Conservation (phyloP, 495 filamentous ascomycete species). For the Penicillium egyptiacum region DNA sequence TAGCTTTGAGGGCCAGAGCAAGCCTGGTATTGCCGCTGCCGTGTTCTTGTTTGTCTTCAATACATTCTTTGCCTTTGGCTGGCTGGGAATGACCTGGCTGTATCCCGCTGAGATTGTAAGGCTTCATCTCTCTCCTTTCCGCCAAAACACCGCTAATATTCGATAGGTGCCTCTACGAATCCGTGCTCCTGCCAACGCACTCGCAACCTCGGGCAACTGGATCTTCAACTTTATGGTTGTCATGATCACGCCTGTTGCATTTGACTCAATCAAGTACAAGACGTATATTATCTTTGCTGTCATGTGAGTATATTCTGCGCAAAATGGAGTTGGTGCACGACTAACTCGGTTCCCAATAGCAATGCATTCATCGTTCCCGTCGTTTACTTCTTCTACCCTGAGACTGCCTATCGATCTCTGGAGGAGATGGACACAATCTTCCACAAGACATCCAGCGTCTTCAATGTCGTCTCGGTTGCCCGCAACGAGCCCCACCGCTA, state of each 20-base stretch:
- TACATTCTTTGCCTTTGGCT: constrained; percentile 74
- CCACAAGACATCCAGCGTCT: constrained; percentile 52
- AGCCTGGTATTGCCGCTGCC: constrained; percentile 51
- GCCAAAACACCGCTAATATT: neutral
- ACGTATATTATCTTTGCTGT: constrained; percentile 81
- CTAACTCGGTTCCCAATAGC: constrained; percentile 26
- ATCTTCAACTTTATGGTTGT: constrained; percentile 60
- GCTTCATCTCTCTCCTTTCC: neutral
- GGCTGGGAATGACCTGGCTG: constrained; percentile 75
- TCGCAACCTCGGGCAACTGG: constrained; percentile 58
- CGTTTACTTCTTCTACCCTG: constrained; percentile 75
- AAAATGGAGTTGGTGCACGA: neutral
- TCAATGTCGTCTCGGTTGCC: constrained; percentile 60
- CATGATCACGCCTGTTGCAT: constrained; percentile 71
- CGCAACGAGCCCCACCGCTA: constrained; percentile 60
- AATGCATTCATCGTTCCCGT: constrained; percentile 70
- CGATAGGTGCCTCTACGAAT: constrained; percentile 61
- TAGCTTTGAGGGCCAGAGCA: constrained; percentile 31
- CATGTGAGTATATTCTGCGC: constrained; percentile 44
- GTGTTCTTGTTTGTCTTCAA: constrained; percentile 73
- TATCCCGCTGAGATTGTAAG: constrained; percentile 70
- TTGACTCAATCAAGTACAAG: constrained; percentile 63
- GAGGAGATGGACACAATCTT: constrained; percentile 76
- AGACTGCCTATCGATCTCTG: constrained; percentile 69
- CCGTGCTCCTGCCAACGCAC: constrained; percentile 70